Percentiles rank a stretch among this genome's conserved stretches.
These are phyloP conservation scores for Przewalskia tangutica DNA, from an alignment of 257 asterid genomes.

Conservation along the genomic window DNA sequence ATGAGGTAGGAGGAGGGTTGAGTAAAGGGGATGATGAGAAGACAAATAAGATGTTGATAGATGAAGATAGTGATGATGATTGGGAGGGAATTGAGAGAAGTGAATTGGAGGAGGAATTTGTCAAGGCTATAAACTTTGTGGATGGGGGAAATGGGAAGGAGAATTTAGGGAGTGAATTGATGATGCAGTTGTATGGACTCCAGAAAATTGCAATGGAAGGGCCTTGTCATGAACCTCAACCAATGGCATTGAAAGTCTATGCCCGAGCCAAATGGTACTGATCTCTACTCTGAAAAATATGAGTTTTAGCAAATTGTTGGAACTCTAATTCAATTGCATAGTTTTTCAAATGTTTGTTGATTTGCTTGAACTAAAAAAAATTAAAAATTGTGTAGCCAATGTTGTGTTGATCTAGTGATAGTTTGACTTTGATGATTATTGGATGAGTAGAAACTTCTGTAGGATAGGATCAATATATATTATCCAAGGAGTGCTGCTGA, in stretches of 20 bases:
- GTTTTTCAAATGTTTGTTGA: neutral
- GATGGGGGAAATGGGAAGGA: constrained; percentile 17
- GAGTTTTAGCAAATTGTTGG: neutral
- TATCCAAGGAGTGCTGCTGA: neutral
- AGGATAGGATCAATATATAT: neutral
- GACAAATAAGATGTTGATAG: constrained; percentile 5
- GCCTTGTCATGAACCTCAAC: constrained; percentile 68
- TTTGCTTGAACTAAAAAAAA: neutral
- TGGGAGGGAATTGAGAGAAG: constrained; percentile 96
- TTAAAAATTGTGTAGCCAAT: neutral
- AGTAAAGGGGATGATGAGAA: neutral
- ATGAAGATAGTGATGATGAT: constrained; percentile 49
- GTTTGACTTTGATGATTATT: neutral
- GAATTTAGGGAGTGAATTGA: constrained; percentile 40
- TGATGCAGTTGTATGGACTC: constrained; percentile 64
- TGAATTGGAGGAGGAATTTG: constrained; percentile 71
- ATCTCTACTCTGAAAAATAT: neutral
- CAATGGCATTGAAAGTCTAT: constrained; percentile 63
- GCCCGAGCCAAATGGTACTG: constrained; percentile 89
- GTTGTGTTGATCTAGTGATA: neutral
- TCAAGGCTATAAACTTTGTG: constrained; percentile 62
- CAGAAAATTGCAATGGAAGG: constrained; percentile 83
- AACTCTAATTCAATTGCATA: neutral
- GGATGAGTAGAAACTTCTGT: neutral
- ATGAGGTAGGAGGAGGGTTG: constrained; percentile 3